These are phyloP conservation scores for Wallacemonas collosoma DNA, from an alignment of 208 protist genomes.

Conservation along the genomic window DNA sequence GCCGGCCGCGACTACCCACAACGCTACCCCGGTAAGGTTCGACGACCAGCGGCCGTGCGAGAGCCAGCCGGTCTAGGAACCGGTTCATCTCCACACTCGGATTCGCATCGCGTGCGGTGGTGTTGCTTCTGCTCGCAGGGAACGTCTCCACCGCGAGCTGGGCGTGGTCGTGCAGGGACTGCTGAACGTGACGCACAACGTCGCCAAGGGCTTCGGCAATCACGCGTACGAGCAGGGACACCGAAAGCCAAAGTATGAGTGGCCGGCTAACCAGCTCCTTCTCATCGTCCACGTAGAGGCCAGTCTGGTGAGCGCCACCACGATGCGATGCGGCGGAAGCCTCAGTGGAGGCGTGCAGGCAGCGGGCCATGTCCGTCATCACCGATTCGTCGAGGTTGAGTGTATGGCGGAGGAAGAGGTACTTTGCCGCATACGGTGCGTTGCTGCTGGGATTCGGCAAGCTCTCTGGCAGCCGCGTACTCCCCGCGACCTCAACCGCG, in stretches of 20 bases:
- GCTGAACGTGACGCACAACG: slow-evolving; percentile 65
- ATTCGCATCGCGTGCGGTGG: slow-evolving; percentile 15
- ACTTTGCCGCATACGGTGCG: slow-evolving; percentile 72
- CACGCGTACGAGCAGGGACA: slow-evolving; percentile 69
- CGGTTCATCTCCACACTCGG: slow-evolving; percentile 30
- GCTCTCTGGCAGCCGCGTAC: slow-evolving; percentile 38
- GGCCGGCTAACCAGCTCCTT: slow-evolving; percentile 26
- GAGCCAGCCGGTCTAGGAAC: slow-evolving; percentile 27
- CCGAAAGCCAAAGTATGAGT: slow-evolving; percentile 70
- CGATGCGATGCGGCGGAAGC: background rate
- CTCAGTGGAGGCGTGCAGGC: slow-evolving; percentile 20
- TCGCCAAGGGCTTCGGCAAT: slow-evolving; percentile 77
- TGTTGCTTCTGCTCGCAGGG: background rate
- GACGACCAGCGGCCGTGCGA: slow-evolving; percentile 33
- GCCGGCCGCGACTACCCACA: slow-evolving; percentile 35
- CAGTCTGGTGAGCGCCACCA: background rate
- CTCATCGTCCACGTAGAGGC: slow-evolving; percentile 35
- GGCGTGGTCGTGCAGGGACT: slow-evolving; percentile 63
- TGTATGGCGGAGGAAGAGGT: slow-evolving; percentile 79
- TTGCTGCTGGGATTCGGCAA: slow-evolving; percentile 75
- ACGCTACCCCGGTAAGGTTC: slow-evolving; percentile 46
- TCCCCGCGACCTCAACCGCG: slow-evolving; percentile 63
- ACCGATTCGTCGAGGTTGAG: slow-evolving; percentile 46
- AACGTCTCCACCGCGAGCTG: slow-evolving; percentile 52
- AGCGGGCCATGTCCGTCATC: slow-evolving; percentile 35